These are phyloP conservation scores for Hortaea werneckii DNA, from an alignment of 2,329 filamentous ascomycete species.

Conservation along the genomic window DNA sequence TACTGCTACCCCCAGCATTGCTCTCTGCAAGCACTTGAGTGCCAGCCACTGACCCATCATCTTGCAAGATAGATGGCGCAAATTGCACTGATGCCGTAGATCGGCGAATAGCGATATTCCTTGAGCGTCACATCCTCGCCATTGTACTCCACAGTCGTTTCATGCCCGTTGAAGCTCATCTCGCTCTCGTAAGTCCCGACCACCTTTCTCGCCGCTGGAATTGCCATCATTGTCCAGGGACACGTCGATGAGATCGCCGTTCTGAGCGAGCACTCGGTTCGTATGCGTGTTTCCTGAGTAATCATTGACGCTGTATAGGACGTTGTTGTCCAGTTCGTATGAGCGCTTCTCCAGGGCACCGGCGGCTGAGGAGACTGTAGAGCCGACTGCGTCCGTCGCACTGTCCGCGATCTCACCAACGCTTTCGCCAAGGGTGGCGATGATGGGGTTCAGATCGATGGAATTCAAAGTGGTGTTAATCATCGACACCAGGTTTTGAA, in stretches of 20 bases:
- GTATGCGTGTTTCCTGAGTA: conserved; percentile 42
- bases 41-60: conserved; percentile 11
- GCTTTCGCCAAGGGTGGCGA: conserved; percentile 42
- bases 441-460: conserved; percentile 50
- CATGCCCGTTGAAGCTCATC: conserved; percentile 44
- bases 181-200: conserved; percentile 50
- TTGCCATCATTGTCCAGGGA: conserved; percentile 39
- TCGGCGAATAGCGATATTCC: conserved; percentile 18
- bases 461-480: conserved; percentile 51
- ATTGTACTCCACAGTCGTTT: conserved; percentile 16
- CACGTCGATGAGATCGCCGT: conserved; percentile 54
- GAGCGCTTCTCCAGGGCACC: conserved; percentile 19
- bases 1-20: conserved; percentile 4
- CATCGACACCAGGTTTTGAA: conserved; percentile 47
- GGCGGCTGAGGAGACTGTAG: conserved; percentile 1
- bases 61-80: conserved; percentile 11
- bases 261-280: conserved; percentile 45
- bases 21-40: conserved; percentile 16
- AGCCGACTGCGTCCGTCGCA: conserved; percentile 5
- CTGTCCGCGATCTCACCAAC: conserved; percentile 10
- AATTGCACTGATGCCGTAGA: conserved; percentile 15
- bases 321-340: conserved; percentile 46
- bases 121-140: conserved; percentile 12
- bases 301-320: conserved; percentile 52
- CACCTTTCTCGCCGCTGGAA: conserved; percentile 38